These are phyloP conservation scores for Lactifluus subvellereus DNA, from an alignment of 768 basidiomycete species.

Conservation along the genomic window DNA sequence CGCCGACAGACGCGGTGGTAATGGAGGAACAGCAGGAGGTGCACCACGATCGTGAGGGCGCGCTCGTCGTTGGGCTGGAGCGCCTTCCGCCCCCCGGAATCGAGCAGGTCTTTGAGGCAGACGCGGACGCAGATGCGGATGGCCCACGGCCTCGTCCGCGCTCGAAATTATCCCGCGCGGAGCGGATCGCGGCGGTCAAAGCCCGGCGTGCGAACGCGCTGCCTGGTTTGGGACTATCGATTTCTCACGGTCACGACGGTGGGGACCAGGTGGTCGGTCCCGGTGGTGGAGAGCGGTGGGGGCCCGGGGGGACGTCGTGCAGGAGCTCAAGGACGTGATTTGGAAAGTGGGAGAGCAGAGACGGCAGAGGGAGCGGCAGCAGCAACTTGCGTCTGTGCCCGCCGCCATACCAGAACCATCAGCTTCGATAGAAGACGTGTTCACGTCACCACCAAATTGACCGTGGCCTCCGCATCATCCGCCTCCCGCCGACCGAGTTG, in stretches of 20 bases:
- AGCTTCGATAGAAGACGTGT: constrained; percentile 4
- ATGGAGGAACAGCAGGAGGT: constrained; percentile 21
- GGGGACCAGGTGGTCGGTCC: constrained; percentile 6
- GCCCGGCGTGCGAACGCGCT: constrained; percentile 44
- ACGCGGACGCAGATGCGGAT: constrained; percentile 34
- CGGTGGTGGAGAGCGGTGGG: constrained; percentile 46
- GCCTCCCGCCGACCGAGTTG: neutral
- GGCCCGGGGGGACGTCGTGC: constrained; percentile 72
- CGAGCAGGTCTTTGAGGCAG: constrained; percentile 82
- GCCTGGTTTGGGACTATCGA: constrained; percentile 28
- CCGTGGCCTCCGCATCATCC: neutral
- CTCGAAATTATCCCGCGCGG: constrained; percentile 65
- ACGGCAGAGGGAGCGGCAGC: constrained; percentile 30
- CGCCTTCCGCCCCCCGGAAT: constrained; percentile 61
- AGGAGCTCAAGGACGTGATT: constrained; percentile 81
- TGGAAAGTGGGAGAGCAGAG: constrained; percentile 76
- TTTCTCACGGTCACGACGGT: constrained; percentile 19
- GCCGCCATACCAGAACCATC: neutral
- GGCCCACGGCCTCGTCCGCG: constrained; percentile 45
- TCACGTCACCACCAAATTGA: neutral
- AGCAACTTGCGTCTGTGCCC: neutral
- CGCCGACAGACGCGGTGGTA: constrained; percentile 29
- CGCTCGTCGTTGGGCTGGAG: constrained; percentile 44
- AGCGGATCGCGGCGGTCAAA: constrained; percentile 59
- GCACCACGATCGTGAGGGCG: constrained; percentile 45